Evolutionary conservation across 768 basidiomycete species (phyloP).

Genomic region (Megacollybia marginata): DNA sequence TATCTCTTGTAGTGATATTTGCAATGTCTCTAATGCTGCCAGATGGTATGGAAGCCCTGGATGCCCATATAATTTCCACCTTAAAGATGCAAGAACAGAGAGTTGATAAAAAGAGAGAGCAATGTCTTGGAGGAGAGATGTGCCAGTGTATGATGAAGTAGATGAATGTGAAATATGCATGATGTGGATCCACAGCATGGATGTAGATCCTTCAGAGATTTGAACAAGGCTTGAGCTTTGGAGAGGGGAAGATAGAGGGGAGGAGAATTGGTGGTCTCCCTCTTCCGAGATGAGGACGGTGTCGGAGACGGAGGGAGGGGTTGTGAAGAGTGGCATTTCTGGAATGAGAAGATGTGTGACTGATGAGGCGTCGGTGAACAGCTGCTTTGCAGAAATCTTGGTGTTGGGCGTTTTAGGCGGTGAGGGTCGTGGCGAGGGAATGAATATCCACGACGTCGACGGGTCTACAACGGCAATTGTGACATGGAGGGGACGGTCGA

Average conservation of each 20-base stretch:
- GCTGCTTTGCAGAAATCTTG: conserved; percentile 11
- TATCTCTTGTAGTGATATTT: conserved; percentile 4
- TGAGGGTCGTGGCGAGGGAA: conserved; percentile 25
- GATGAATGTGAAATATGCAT: conserved; percentile 41
- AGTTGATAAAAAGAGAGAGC: conserved; percentile 66
- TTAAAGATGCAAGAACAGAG: conserved; percentile 44
- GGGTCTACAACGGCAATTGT: conserved; percentile 54
- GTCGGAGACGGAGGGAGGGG: conserved; percentile 26
- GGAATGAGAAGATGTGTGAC: conserved; percentile 46
- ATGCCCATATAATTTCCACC: conserved; percentile 43
- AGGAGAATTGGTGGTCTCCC: conserved; percentile 24
- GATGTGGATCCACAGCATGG: conserved; percentile 56
- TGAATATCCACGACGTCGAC: conserved; percentile 52
- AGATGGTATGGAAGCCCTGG: conserved; percentile 66
- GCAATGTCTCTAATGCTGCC: conserved; percentile 63
- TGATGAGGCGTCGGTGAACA: conserved; percentile 40
- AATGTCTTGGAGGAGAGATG: conserved; percentile 42
- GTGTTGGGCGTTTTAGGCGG: conserved; percentile 17
- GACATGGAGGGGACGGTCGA: conserved; percentile 47
- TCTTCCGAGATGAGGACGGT: conserved; percentile 27
- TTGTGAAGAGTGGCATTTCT: conserved; percentile 27
- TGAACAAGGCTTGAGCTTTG: conserved; percentile 54
- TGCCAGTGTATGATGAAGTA: conserved; percentile 25
- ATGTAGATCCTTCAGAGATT: conserved; percentile 29
- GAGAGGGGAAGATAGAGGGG: conserved; percentile 32